Percentiles rank a stretch among this genome's conserved stretches.
These are phyloP conservation scores for Leptodermis oblonga DNA, from an alignment of 257 asterid species.

Conservation along the genomic window DNA sequence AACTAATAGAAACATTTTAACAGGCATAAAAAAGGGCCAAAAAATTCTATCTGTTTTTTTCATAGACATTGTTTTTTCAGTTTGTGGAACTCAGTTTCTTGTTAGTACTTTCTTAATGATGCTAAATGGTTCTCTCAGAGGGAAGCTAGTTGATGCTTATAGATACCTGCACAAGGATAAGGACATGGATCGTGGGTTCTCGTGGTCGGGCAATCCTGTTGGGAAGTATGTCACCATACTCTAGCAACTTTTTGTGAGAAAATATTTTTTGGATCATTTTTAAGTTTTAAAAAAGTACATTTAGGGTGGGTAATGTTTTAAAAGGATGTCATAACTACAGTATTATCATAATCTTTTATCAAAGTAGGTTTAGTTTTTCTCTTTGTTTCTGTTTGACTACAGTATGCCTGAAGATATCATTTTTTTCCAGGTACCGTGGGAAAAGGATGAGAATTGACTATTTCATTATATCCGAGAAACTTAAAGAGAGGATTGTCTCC, in stretches of 20 bases:
- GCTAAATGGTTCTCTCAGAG: slow-evolving; percentile 38
- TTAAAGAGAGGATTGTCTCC: slow-evolving; percentile 57
- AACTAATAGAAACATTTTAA: background rate
- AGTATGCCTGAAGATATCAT: background rate
- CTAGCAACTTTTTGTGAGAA: slow-evolving; percentile 9
- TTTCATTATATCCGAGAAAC: slow-evolving; percentile 64
- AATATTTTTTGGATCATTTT: background rate
- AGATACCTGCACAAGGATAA: slow-evolving; percentile 69
- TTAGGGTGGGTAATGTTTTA: background rate
- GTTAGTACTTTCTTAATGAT: background rate
- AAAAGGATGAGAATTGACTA: slow-evolving; percentile 98
- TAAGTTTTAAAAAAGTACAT: background rate
- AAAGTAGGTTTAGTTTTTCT: background rate
- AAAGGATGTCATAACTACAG: background rate
- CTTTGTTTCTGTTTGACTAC: background rate
- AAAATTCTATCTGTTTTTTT: background rate
- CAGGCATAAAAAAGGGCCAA: background rate
- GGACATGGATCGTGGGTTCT: slow-evolving; percentile 84
- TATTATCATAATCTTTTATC: background rate
- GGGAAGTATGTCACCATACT: slow-evolving; percentile 51
- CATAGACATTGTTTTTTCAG: background rate
- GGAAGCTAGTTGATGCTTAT: slow-evolving; percentile 77
- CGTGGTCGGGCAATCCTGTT: slow-evolving; percentile 95
- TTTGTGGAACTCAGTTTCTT: background rate
- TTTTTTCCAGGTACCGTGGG: slow-evolving; percentile 75